Evolutionary conservation across 352 stramenopile genomes (phyloP), one percentile per base, ranked within the genome.

Genomic region (Globisporangium camurandrum): DNA sequence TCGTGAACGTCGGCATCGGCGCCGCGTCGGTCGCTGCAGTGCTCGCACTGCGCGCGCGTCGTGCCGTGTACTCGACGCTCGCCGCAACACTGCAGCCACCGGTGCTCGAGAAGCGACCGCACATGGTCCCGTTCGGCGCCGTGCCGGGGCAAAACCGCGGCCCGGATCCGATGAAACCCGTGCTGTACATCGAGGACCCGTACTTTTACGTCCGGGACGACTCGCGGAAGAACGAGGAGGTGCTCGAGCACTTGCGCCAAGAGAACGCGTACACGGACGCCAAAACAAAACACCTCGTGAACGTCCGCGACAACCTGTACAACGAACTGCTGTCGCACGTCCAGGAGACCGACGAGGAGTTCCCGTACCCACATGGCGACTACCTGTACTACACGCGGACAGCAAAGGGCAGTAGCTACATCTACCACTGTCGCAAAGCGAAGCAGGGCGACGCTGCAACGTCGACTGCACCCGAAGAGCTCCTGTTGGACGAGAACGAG

Each of bases 151-250:
- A 93, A 59, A 94, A 93, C 61, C 81, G 85, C 34, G 85, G 85
- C 0, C 56, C 75, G 47, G 78, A 78, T 51, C 84, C 96, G 28
- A 93, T 98, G 65, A 84, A 95, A 54, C 93, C 93, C 23, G 69
- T 91, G 20, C 55, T 90, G 56, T 78, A 88, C 46, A 66, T 98
- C 43, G 79, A 93, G 20, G 91, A 98, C 75, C 90, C 89, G 44
- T 98, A 98, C 67, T 97, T 93, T 49, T 98, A 97, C 88, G 77
- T 97, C 44, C 86, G 93, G 28, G 94, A 98, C 61, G 93, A 98
- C 56, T 70, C 77, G 27, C 81, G 95, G 61, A 92, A 91, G 48
- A 93, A 96, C 56, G 57, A 84, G 46, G 86, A 97, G 51, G 77
- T 99, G 40, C 59, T 98, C 20, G 69, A 89, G 46, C 88, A 98